Evolutionary conservation across 2,329 filamentous ascomycete species (phyloP).

Genomic region (Metarhizium robertsii): DNA sequence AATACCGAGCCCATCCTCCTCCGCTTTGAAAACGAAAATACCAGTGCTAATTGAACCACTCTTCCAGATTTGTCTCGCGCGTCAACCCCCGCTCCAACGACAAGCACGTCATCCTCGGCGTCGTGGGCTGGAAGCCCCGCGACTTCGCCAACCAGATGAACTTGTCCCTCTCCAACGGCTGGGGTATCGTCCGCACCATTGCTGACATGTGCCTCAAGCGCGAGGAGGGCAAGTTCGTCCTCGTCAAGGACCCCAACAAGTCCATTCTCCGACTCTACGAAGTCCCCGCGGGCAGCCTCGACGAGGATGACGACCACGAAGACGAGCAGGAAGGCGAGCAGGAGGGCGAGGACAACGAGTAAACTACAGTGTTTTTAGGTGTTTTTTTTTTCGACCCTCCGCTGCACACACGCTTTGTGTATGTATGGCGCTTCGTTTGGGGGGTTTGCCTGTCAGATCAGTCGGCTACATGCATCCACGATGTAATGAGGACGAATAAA

Average conservation of each 20-base stretch:
- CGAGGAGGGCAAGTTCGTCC: conserved; percentile 72
- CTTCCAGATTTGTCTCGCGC: conserved; percentile 79
- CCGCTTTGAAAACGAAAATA: not conserved
- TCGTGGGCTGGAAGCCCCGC: conserved; percentile 93
- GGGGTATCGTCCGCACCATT: conserved; percentile 98
- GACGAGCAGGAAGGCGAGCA: conserved; percentile 43
- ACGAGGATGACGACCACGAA: conserved; percentile 74
- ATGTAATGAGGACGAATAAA: conserved; percentile 2
- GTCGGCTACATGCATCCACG: not conserved
- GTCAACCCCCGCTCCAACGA: conserved; percentile 86
- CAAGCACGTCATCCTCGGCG: conserved; percentile 90
- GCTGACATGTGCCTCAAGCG: conserved; percentile 83
- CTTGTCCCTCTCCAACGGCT: conserved; percentile 90
- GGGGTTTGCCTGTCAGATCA: not conserved
- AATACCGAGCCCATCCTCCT: no score
- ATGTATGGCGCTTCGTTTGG: not conserved
- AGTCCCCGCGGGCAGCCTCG: conserved; percentile 78
- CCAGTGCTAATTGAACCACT: not conserved
- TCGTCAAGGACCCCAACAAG: conserved; percentile 93
- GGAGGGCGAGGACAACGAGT: conserved; percentile 22
- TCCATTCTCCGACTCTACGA: conserved; percentile 86
- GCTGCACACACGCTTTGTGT: not conserved
- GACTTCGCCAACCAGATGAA: conserved; percentile 99
- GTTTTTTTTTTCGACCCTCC: not conserved
- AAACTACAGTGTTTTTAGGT: conserved; percentile 4